These are phyloP conservation scores for Quercus lobata DNA, from an alignment of 331 rosid species.

Conservation along the genomic window DNA sequence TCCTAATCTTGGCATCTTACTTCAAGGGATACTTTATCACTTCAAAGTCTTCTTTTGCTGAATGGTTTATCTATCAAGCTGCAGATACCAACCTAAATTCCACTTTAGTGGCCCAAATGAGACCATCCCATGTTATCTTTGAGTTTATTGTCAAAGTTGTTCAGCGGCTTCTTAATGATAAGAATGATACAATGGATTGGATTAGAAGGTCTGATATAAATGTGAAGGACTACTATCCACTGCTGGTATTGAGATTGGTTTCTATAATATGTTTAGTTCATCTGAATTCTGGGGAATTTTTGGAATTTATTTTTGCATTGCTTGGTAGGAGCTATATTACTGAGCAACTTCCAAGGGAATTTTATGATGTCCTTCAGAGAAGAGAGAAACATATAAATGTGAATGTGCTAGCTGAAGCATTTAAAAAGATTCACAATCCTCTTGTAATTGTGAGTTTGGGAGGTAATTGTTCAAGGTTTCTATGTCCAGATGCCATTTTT, in stretches of 20 bases:
- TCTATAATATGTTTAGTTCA: conserved; percentile 38
- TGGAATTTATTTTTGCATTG: conserved; percentile 16
- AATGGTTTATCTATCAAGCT: conserved; percentile 50
- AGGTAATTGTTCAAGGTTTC: neutral
- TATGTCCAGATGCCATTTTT: conserved; percentile 7
- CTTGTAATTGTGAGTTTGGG: conserved; percentile 44
- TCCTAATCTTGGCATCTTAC: conserved; percentile 33
- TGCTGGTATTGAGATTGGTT: conserved; percentile 43
- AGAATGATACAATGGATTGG: conserved; percentile 32
- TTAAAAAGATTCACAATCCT: conserved; percentile 43
- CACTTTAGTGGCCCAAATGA: neutral
- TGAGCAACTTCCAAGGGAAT: conserved; percentile 31
- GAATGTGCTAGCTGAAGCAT: conserved; percentile 44
- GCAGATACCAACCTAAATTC: conserved; percentile 15
- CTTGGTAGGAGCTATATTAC: conserved; percentile 18
- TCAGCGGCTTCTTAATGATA: conserved; percentile 9
- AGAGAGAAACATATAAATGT: neutral
- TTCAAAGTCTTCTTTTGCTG: conserved; percentile 50
- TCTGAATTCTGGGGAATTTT: conserved; percentile 26
- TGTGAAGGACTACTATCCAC: conserved; percentile 22
- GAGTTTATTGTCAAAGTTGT: conserved; percentile 14
- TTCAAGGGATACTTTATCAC: conserved; percentile 32
- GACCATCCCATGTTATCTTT: neutral
- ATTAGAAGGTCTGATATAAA: conserved; percentile 13
- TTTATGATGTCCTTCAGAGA: conserved; percentile 23